phyloP scores from a whole-genome alignment of 208 protist species.

The Tritrichomonas musculus region DNA sequence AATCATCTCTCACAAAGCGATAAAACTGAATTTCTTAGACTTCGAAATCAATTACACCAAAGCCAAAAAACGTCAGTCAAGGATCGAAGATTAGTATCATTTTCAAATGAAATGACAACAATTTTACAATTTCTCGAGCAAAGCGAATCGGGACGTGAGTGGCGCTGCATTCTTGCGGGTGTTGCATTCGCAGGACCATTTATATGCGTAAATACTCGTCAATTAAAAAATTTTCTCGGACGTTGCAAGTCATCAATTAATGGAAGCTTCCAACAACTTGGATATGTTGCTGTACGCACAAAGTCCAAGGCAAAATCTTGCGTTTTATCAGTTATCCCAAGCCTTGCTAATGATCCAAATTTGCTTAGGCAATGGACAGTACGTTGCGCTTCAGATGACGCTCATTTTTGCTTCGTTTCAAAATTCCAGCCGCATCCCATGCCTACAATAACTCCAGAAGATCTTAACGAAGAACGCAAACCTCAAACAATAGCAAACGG shows the following conservation, averaged over 20 bases:
- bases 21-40: neutral
- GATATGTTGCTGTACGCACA: neutral
- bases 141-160: neutral
- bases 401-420: neutral
- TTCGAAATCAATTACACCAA: neutral
- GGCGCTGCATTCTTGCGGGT: neutral
- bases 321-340: neutral
- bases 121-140: neutral
- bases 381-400: neutral
- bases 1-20: neutral
- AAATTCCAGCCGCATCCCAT: neutral
- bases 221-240: slow-evolving; percentile 6
- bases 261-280: slow-evolving; percentile 22
- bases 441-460: neutral
- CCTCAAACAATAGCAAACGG: no score
- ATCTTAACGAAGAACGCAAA: neutral
- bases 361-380: neutral
- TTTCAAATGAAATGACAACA: neutral
- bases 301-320: slow-evolving; percentile 11
- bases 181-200: slow-evolving; percentile 10
- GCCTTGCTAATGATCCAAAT: neutral
- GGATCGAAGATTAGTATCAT: neutral
- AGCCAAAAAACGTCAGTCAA: neutral
- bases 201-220: slow-evolving; percentile 23
- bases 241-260: slow-evolving; percentile 28